Evolutionary conservation across 768 basidiomycete genomes (phyloP), one percentile per base, ranked within the genome.

Genomic region (Hirschioporus abietinus): DNA sequence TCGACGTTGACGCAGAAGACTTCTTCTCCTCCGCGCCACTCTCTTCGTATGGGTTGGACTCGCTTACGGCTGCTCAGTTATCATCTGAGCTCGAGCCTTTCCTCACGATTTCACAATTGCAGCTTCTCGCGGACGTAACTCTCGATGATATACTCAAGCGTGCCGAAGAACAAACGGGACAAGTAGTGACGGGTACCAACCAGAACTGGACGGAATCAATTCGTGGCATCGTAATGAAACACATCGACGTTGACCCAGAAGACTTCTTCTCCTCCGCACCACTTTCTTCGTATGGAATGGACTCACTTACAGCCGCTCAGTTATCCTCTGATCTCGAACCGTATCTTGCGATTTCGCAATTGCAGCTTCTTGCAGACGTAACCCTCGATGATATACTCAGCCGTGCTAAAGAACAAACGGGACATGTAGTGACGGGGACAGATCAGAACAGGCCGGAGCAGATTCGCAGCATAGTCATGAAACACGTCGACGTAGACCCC

Each of bases 301-400:
- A 82, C 68, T 82, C 81, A 1, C 74, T 82, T 7, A 73, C 77
- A 10, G 80, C 81, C 17, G 76, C 76, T 6, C 73, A 74, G n/a
- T 68, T 81, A 12, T 77, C 80, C 4, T 73, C 73, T 63, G 72
- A 73, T 1, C 73, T 82, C 52, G 73, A 73, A 9, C 70, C 75
- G 0, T 70, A 71, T 30, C 68, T 78, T 20, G 63, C 71, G 27
- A 68, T 78, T 35, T 73, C 78, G 1, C 79, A 80, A 65, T 70
- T 80, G 63, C 79, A 80, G 66, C 72, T 80, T 5, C 69, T 80
- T 12, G 77, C 73, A 3, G 76, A 77, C 60, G 65, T 79, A 42
- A 72, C 72, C 20, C 71, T 78, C 24, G 70, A 68, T 7, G 75
- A 79, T 57, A 70, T 80, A 35, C 42, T 52, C 15, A 52, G 12